A percentile compares a stretch with the other conserved stretches of the same genome.
Evolutionary conservation across 2,329 filamentous ascomycete species (phyloP).

Genomic region (Rasamsonia emersonii): DNA sequence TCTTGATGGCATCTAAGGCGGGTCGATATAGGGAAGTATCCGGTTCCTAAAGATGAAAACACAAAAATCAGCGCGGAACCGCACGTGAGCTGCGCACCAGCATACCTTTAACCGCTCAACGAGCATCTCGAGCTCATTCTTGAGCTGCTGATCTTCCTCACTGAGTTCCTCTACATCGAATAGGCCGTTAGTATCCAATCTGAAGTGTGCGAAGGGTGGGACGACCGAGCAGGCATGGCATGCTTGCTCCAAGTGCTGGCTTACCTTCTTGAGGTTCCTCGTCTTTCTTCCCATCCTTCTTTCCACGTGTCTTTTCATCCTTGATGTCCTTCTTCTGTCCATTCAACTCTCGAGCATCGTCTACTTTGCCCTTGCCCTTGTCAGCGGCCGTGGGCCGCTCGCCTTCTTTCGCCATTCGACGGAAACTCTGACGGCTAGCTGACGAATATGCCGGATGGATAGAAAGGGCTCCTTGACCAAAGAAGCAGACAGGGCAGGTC

Average conservation of each 20-base stretch:
- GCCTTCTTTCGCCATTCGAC: constrained; percentile 83
- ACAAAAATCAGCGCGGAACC: too few species aligned
- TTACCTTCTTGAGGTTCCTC: constrained; percentile 57
- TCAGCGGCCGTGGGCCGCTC: constrained; percentile 75
- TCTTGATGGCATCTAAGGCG: constrained; percentile 92
- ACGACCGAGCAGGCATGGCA: constrained; percentile 1
- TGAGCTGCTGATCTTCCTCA: constrained; percentile 97
- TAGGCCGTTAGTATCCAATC: constrained; percentile 17
- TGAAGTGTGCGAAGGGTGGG: constrained; percentile 20
- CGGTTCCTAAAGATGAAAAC: constrained; percentile 54
- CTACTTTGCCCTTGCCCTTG: constrained; percentile 94
- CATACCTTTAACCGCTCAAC: constrained; percentile 84
- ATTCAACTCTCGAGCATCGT: constrained; percentile 55
- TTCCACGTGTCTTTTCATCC: constrained; percentile 65
- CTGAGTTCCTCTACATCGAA: constrained; percentile 72
- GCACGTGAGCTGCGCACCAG: constrained; percentile 7
- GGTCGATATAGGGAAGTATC: constrained; percentile 83
- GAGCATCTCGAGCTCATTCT: constrained; percentile 95
- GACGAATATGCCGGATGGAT: constrained; percentile 18
- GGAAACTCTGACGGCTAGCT: too few species aligned
- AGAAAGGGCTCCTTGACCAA: constrained; percentile 5
- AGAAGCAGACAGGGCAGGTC: neutral
- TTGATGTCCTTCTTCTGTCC: constrained; percentile 48
- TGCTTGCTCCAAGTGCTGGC: constrained; percentile 14
- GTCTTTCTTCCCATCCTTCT: constrained; percentile 57